Conservation (phyloP, 768 basidiomycete species). For the Phaeotremella fagi region DNA sequence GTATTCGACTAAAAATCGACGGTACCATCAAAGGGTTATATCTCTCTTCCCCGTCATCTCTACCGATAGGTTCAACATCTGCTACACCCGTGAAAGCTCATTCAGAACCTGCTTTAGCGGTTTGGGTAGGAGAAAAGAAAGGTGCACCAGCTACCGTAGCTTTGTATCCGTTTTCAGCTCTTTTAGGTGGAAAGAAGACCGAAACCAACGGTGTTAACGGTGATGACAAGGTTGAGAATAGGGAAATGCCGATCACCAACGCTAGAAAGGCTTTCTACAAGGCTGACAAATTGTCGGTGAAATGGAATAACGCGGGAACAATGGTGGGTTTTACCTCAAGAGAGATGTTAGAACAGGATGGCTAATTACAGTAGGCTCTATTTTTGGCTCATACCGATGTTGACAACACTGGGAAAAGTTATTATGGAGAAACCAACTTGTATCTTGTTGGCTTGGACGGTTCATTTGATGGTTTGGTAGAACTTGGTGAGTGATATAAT, state of each 20-base stretch:
- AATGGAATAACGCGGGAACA: constrained; percentile 94
- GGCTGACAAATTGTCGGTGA: constrained; percentile 84
- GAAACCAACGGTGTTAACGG: neutral
- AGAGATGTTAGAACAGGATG: neutral
- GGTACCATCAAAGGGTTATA: constrained; percentile 37
- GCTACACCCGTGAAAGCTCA: constrained; percentile 27
- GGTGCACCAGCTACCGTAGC: constrained; percentile 83
- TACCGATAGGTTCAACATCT: constrained; percentile 29
- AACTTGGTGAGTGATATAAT: constrained; percentile 49
- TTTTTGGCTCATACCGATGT: constrained; percentile 93
- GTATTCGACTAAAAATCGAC: constrained; percentile 29
- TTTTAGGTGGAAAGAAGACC: constrained; percentile 21
- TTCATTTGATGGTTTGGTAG: constrained; percentile 84
- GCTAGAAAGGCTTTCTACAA: constrained; percentile 83
- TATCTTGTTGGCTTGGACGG: constrained; percentile 89
- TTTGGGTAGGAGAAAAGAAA: constrained; percentile 93
- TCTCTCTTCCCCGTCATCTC: constrained; percentile 28
- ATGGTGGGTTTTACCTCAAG: constrained; percentile 55
- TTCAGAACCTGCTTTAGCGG: constrained; percentile 57
- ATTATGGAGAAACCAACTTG: constrained; percentile 95
- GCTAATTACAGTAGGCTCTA: constrained; percentile 50
- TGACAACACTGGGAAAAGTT: constrained; percentile 93
- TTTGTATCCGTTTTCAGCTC: constrained; percentile 65
- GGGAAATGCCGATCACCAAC: constrained; percentile 64
- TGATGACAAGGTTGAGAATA: constrained; percentile 32